Base-by-base conservation (phyloP, 1,139 yeast species). In the Debaryomyces psychrophilus region DNA sequence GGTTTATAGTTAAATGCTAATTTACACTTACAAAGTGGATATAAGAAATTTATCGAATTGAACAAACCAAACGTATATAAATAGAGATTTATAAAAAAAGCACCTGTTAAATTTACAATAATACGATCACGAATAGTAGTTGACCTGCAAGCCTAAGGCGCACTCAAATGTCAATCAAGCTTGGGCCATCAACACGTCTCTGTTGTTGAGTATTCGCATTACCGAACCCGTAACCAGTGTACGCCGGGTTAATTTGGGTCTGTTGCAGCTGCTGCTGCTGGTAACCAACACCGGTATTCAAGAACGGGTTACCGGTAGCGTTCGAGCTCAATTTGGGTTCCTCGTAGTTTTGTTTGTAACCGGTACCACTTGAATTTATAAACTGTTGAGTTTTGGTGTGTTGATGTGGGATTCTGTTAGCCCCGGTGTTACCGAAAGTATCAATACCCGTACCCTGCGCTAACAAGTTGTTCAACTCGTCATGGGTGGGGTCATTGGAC, bases 191-290 rank as follows among this genome's bases (percentile, higher is more conserved):
- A 31, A 53, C 58, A 31, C 60, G 55, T 51, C 65, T 64, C 54
- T 63, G 68, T 52, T 60, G 68, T 54, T 62, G 60, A 46, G 61
- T 53, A 39, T 56, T 65, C n/a, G 71, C 73, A 57, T 90, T 90
- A 33, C 97, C 98, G 68, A 90, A 90, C 1, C 98, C 98, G 62
- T 84, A 90, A 2, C 98, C 98, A 4, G 98, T 90, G 59, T 87
- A 85, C 22, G 75, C 76, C n/a, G 57, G 51, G 17, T 48, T 58
- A 45, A 56, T 55, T 70, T 50, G 83, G 69, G 42, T 82, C 64
- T 50, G 85, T 65, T 44, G 85, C 82, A 53, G 89, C 75, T 54
- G 65, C 64, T 50, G 85, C 65, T 44, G 85, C 82, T 53, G 89
- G 76, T 54, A 65, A n/a, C 96, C 95, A 3, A 93, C 83, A 57